phyloP scores from a whole-genome alignment of 768 basidiomycete species.

The Hericium erinaceus region DNA sequence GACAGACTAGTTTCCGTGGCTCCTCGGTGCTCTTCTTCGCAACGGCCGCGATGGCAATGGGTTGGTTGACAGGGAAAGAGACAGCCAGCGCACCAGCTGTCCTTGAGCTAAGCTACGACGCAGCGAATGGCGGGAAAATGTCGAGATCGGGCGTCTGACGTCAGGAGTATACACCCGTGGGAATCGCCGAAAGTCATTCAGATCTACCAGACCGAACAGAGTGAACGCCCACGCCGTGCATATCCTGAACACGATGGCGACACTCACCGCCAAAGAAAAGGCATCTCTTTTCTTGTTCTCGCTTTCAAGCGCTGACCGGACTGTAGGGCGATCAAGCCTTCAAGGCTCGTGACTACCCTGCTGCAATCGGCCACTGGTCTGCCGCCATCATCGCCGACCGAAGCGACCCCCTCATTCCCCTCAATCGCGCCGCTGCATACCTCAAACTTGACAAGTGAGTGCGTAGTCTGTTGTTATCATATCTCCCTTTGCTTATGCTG shows the following conservation, averaged over 20 bases:
- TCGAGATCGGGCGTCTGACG: too few relatives aligned
- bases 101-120: not conserved
- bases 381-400: constrained; percentile 65
- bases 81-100: not conserved
- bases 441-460: constrained; percentile 93
- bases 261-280: constrained; percentile 5
- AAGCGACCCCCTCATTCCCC: constrained; percentile 64
- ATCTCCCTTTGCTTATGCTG: not conserved
- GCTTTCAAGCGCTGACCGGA: not conserved
- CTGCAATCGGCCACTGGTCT: constrained; percentile 82
- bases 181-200: not conserved
- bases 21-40: too few relatives aligned
- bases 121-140: too few relatives aligned
- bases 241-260: too few relatives aligned
- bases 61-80: too few relatives aligned
- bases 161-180: not conserved
- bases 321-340: constrained; percentile 80
- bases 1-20: too few relatives aligned
- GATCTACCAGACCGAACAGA: not conserved
- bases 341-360: constrained; percentile 68
- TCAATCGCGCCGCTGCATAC: constrained; percentile 89
- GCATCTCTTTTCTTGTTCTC: not conserved
- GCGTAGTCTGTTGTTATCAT: constrained; percentile 4
- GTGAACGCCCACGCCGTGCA: too few relatives aligned
- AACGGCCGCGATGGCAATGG: too few relatives aligned